A percentile compares a stretch with the other conserved stretches of the same genome.
Conservation (phyloP, 2,329 filamentous ascomycete genomes). For the Cladosporium sp. region DNA sequence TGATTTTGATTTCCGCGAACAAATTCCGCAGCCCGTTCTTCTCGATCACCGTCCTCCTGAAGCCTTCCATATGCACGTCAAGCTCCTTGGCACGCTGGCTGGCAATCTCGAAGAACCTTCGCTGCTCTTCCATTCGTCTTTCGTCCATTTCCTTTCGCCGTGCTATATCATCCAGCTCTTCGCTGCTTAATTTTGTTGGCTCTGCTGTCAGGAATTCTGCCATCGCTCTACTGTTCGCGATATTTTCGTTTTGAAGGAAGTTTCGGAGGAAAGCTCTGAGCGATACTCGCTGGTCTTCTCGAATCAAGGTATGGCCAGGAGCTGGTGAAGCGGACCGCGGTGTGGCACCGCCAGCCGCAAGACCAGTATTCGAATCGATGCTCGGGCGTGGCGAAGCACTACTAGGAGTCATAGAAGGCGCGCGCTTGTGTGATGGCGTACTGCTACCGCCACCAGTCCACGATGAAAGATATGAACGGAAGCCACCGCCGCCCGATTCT, state of each 20-base stretch:
- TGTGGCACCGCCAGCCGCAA: constrained; percentile 11
- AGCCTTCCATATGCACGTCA: constrained; percentile 94
- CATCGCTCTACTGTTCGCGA: constrained; percentile 79
- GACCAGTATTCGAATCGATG: constrained; percentile 11
- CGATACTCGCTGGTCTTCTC: constrained; percentile 88
- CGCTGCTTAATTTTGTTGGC: constrained; percentile 71
- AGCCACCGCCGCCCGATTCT: constrained; percentile 33
- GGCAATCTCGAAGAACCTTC: constrained; percentile 92
- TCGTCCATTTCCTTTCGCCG: constrained; percentile 78
- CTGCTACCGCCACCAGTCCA: constrained; percentile 30
- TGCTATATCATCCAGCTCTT: constrained; percentile 77
- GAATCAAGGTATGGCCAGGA: constrained; percentile 23
- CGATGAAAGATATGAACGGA: constrained; percentile 41
- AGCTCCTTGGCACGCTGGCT: constrained; percentile 83
- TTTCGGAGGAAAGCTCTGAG: constrained; percentile 86
- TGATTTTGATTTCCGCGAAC: constrained; percentile 88
- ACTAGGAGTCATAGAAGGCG: constrained; percentile 32
- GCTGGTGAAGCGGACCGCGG: constrained; percentile 18
- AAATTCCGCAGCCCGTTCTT: constrained; percentile 85
- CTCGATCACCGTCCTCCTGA: constrained; percentile 64
- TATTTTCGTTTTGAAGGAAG: constrained; percentile 76
- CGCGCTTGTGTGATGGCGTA: constrained; percentile 37
- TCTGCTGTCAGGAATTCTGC: constrained; percentile 73
- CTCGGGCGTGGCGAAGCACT: constrained; percentile 14
- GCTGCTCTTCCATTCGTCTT: constrained; percentile 86